Conservation (phyloP, 805 yeast genomes). For the Cyberlindnera subsufficiens region DNA sequence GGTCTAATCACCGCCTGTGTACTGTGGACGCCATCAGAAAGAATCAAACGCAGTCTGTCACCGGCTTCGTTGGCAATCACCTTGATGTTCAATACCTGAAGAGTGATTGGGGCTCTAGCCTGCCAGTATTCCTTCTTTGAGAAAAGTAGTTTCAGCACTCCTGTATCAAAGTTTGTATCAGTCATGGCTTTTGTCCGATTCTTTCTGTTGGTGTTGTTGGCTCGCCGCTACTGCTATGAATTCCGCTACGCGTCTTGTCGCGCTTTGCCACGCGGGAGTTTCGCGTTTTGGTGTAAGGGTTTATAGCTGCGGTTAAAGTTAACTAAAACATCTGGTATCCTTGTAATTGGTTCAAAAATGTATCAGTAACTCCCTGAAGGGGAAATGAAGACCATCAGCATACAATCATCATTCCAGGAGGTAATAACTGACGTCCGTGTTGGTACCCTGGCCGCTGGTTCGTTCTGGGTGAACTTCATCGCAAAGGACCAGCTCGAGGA, state of each 20-base stretch:
- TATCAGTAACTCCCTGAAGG: neutral
- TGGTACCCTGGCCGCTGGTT: conserved; percentile 23
- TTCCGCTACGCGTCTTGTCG: neutral
- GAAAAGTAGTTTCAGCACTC: conserved; percentile 15
- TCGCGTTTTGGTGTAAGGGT: neutral
- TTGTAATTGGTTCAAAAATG: too few species aligned
- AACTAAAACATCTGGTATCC: too few species aligned
- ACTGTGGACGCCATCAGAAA: conserved; percentile 46
- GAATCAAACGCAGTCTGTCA: conserved; percentile 37
- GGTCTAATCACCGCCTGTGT: conserved; percentile 51
- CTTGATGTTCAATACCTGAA: conserved; percentile 31
- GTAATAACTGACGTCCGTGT: conserved; percentile 33
- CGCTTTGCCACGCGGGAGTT: neutral
- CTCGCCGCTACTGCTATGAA: neutral
- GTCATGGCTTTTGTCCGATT: conserved; percentile 2
- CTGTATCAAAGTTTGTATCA: conserved; percentile 10
- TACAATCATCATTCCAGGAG: conserved; percentile 42
- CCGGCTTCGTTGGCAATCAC: conserved; percentile 35
- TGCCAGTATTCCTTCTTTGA: conserved; percentile 16
- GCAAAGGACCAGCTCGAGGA: conserved; percentile 13
- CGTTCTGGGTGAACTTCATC: conserved; percentile 38
- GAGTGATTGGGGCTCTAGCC: conserved; percentile 23
- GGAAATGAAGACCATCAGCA: conserved; percentile 11
- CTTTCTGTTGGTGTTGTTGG: neutral
- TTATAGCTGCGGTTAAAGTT: too few species aligned